A percentile compares a stretch with the other conserved stretches of the same genome.
phyloP scores from a whole-genome alignment of 116 monocot genomes.

The Trichopus zeylanicus region DNA sequence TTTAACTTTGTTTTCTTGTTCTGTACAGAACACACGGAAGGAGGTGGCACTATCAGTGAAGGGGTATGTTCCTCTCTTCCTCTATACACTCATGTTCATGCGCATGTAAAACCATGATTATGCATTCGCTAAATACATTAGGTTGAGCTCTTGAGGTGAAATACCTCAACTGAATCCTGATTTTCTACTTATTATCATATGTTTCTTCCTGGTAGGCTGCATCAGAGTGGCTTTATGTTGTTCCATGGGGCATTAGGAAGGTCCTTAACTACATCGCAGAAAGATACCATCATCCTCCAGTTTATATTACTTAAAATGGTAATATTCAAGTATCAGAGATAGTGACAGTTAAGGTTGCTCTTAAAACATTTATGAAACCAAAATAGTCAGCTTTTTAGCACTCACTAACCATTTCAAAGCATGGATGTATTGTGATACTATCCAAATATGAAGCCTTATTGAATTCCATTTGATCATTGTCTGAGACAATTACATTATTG shows the following conservation, averaged over 20 bases:
- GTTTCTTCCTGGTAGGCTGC: conserved; percentile 54
- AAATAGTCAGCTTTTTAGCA: not conserved
- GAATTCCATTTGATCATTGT: too few species aligned
- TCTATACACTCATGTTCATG: not conserved
- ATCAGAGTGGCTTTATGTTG: conserved; percentile 87
- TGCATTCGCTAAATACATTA: not conserved
- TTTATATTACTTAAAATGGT: conserved; percentile 97
- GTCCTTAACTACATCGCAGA: conserved; percentile 58
- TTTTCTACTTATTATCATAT: not conserved
- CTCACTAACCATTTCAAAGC: not conserved
- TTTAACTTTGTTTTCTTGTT: conserved; percentile 7
- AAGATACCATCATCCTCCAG: conserved; percentile 49
- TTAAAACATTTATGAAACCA: not conserved
- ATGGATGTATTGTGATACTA: too few species aligned
- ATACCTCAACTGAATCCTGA: too few species aligned
- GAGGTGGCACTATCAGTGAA: conserved; percentile 62
- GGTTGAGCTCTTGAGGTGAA: too few species aligned
- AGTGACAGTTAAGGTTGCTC: not conserved
- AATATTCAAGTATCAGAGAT: conserved; percentile 3
- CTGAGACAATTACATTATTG: too few species aligned
- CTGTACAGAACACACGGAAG: conserved; percentile 38
- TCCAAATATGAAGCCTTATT: too few species aligned
- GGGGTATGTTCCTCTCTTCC: conserved; percentile 28
- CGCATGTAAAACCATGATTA: not conserved
- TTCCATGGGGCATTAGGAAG: conserved; percentile 86